phyloP scores from a whole-genome alignment of 495 filamentous ascomycete species.

The Annulohypoxylon bovei region DNA sequence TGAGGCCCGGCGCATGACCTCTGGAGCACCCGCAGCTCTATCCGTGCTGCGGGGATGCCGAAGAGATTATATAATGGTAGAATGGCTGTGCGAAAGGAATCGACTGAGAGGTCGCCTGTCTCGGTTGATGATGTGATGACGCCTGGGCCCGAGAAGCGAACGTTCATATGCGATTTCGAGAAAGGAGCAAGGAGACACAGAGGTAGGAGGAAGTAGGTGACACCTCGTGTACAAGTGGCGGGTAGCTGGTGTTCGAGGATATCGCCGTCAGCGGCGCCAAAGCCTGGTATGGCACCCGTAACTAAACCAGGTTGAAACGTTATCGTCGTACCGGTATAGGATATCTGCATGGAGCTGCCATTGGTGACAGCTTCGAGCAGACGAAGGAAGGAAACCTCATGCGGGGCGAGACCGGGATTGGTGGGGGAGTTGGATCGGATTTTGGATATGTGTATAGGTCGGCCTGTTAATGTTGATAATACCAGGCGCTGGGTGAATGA shows the following conservation, averaged over 20 bases:
- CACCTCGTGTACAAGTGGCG: conserved; percentile 75
- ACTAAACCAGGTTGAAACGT: conserved; percentile 93
- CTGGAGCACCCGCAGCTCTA: conserved; percentile 85
- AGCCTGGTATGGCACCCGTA: conserved; percentile 76
- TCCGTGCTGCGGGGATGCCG: conserved; percentile 79
- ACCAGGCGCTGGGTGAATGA: conserved; percentile 85
- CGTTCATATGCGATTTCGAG: conserved; percentile 85
- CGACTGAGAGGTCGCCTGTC: conserved; percentile 84
- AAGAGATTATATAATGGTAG: conserved; percentile 90
- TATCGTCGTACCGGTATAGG: conserved; percentile 90
- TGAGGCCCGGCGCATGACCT: conserved; percentile 78
- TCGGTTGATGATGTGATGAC: conserved; percentile 90
- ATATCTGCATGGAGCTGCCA: conserved; percentile 92
- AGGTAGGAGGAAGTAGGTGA: conserved; percentile 92
- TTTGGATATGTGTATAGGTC: conserved; percentile 87
- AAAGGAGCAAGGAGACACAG: conserved; percentile 94
- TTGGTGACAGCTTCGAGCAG: conserved; percentile 95
- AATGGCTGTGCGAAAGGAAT: conserved; percentile 92
- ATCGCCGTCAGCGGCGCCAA: conserved; percentile 71
- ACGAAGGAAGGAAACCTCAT: conserved; percentile 95
- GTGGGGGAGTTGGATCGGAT: conserved; percentile 88
- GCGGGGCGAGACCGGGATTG: conserved; percentile 84
- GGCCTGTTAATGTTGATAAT: conserved; percentile 89
- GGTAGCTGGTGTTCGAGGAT: conserved; percentile 82
- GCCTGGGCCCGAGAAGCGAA: conserved; percentile 87